Conservation (phyloP, 2,329 filamentous ascomycete species). For the Aureobasidium namibiae region DNA sequence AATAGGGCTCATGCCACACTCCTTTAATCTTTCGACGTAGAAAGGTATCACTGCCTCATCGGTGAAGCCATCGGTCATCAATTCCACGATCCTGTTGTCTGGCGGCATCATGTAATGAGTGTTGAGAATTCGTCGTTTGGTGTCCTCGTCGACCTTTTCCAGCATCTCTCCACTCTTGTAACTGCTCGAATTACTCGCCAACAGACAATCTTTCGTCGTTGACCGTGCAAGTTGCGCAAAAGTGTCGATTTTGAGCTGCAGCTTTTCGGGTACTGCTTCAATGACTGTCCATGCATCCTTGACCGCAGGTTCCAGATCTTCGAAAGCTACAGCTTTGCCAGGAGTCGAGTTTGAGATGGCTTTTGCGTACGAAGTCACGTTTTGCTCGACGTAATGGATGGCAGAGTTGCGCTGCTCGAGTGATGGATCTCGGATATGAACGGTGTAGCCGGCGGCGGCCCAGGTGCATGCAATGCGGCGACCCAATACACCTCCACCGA, state of each 20-base stretch:
- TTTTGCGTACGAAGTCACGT: conserved; percentile 21
- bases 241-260: conserved; percentile 41
- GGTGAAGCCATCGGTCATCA: conserved; percentile 46
- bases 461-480: conserved; percentile 33
- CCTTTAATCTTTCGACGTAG: conserved; percentile 32
- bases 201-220: conserved; percentile 38
- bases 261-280: conserved; percentile 45
- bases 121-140: conserved; percentile 38
- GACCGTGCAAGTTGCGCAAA: conserved; percentile 40
- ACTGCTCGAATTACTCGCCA: conserved; percentile 45
- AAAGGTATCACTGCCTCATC: conserved; percentile 37
- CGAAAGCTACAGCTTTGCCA: conserved; percentile 28
- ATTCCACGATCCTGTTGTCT: conserved; percentile 34
- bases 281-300: conserved; percentile 45
- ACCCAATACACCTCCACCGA: conserved; percentile 38
- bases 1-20: conserved; percentile 36
- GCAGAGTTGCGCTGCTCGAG: conserved; percentile 30
- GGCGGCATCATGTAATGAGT: conserved; percentile 48
- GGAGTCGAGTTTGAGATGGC: neutral
- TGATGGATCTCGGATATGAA: conserved; percentile 37
- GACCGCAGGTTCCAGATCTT: conserved; percentile 34
- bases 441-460: conserved; percentile 36
- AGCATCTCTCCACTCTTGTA: conserved; percentile 46
- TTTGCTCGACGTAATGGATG: conserved; percentile 33
- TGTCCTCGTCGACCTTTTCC: conserved; percentile 30